Base-by-base conservation (phyloP, 805 yeast genomes). In the Cyberlindnera suaveolens region DNA sequence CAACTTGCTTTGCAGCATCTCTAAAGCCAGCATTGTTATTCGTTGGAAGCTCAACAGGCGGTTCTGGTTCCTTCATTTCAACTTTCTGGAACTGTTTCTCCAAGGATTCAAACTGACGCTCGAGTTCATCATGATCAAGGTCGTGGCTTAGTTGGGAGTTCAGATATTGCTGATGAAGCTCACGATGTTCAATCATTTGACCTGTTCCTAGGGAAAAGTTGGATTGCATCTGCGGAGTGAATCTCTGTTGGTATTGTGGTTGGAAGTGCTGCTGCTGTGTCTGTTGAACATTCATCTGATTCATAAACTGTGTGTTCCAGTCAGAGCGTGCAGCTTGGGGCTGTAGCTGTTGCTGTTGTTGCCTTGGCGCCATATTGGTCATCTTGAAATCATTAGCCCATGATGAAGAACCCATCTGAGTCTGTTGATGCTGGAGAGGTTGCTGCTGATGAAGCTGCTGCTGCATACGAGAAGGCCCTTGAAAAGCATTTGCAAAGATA, bases 351-450 rank as follows among this genome's bases (percentile, higher is more conserved):
- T 45, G 50, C n/a, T 34, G 35, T 5, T 40, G 49, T 20, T 40
- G 52, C 18, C 16, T 10, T 26, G 47, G 36, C 18, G 36, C 38
- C 14, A 36, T 34, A 17, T 42, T 23, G 17, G 44, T 38, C 31
- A 45, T 38, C 15, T 53, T 49, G 37, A 56, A 56, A 41, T 54
- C 60, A 34, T 39, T 51, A 6, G 59, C 58, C 60, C 60, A 54
- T 11, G 49, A 45, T 2, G 47, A 40, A 27, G 39, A 15, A 5
- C 26, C 43, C 9, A 16, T 33, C 17, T 39, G 41, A 20, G 23
- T 23, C 16, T 29, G 46, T 34, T 36, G 41, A 6, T 42, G 46
- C 14, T 31, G 38, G 17, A 20, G 44, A 7, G 32, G 44, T 7
- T 38, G 50, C 8, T 31, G 48, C 11, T 41, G 46, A 3, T 37